Evolutionary conservation across 257 asterid species (phyloP).

Genomic region (Solanum corneliomulleri): DNA sequence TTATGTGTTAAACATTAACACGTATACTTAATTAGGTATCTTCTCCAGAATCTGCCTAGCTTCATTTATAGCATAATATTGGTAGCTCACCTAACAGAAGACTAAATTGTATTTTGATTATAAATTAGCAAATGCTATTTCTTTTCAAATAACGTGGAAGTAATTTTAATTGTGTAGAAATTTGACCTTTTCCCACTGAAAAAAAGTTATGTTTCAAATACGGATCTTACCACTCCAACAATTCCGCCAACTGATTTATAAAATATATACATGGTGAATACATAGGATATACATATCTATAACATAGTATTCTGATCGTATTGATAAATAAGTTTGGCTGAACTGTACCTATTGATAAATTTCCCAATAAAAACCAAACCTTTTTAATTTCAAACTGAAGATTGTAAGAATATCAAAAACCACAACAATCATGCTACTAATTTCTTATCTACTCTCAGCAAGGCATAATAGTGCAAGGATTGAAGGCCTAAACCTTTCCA

Average conservation of each 20-base stretch:
- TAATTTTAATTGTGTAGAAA: constrained; percentile 1
- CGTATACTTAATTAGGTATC: constrained; percentile 4
- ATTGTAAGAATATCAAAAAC: neutral
- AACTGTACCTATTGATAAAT: neutral
- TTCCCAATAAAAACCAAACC: neutral
- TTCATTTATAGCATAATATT: constrained; percentile 1
- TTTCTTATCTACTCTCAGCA: constrained; percentile 39
- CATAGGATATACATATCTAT: no score
- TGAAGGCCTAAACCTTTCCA: constrained; percentile 50
- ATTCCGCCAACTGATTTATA: no score
- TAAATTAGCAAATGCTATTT: neutral
- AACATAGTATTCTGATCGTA: no score
- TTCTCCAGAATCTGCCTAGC: neutral
- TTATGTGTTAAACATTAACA: neutral
- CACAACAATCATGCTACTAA: neutral
- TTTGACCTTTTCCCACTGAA: constrained; percentile 1
- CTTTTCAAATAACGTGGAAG: neutral
- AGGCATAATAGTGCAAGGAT: constrained; percentile 37
- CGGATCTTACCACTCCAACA: no score
- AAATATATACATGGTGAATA: no score
- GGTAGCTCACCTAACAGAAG: constrained; percentile 74
- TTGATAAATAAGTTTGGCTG: neutral
- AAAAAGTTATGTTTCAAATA: neutral
- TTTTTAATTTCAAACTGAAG: neutral
- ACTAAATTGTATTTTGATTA: constrained; percentile 19